These are phyloP conservation scores for Lyophyllum shimeji DNA, from an alignment of 768 basidiomycete genomes.

Conservation along the genomic window DNA sequence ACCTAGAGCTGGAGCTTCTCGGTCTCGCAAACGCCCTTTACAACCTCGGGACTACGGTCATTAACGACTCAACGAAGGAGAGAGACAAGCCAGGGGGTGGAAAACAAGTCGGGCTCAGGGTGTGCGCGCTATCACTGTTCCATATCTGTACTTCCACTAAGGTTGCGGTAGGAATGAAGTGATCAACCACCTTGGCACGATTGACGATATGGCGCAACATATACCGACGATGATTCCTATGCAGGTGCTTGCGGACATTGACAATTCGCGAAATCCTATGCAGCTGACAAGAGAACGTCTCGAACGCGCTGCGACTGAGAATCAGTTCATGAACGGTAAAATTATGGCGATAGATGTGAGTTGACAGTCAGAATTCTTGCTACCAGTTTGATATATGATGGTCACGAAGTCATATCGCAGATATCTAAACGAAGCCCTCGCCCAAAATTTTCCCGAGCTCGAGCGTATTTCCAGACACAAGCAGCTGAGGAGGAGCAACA, in stretches of 20 bases:
- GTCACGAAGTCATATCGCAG: conserved; percentile 62
- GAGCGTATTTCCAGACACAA: conserved; percentile 30
- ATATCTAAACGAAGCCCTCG: conserved; percentile 67
- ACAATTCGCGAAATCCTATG: conserved; percentile 80
- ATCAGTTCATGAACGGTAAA: conserved; percentile 91
- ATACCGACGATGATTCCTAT: conserved; percentile 67
- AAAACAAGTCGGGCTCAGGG: conserved; percentile 77
- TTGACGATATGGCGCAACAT: conserved; percentile 69
- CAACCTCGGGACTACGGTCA: conserved; percentile 80
- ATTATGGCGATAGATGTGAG: conserved; percentile 74
- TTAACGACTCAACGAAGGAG: conserved; percentile 81
- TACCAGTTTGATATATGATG: not conserved
- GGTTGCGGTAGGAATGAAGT: conserved; percentile 63
- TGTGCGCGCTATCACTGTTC: conserved; percentile 42
- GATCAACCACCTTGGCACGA: conserved; percentile 58
- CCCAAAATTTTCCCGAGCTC: conserved; percentile 72
- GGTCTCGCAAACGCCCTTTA: conserved; percentile 78
- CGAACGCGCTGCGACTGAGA: conserved; percentile 84
- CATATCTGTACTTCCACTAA: not conserved
- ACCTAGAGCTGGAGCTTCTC: conserved; percentile 72
- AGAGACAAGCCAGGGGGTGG: conserved; percentile 66
- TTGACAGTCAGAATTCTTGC: conserved; percentile 3
- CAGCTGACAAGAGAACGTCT: conserved; percentile 76
- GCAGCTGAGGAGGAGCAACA: conserved; percentile 6
- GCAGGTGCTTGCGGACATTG: conserved; percentile 77